Base-by-base conservation (phyloP, 257 asterid genomes). In the Catharanthus roseus region DNA sequence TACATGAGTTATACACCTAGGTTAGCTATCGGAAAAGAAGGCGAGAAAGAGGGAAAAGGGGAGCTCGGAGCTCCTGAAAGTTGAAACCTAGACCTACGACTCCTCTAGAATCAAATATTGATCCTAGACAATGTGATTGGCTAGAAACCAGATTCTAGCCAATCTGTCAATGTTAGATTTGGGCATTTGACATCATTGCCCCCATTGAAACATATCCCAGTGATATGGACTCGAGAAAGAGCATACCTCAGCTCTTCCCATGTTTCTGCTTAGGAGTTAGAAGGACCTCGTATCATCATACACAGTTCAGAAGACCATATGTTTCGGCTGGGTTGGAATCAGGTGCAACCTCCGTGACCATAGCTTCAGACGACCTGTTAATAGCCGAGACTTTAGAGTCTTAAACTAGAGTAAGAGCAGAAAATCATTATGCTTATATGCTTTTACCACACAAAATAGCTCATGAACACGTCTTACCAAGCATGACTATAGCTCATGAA, bases 281-380 rank as follows among this genome's bases (percentile, higher is more conserved):
- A 71, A 69, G 33, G 24, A 16, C 33, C 72, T 60, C 28, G 24
- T 72, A 68, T 76, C 31, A 72, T 69, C n/a, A 70, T 71, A 73
- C 39, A 64, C 41, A 70, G 65, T 42, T 60, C 66, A 71, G 50
- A 42, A 42, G 47, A 42, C 47, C 12, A 42, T 10, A 41, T 55
- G 26, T 73, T 69, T 55, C 34, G 42, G 26, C 68, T 70, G 55
- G 38, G 53, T n/a, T n/a, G 44, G 23, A 53, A 42, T 64, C 67
- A 71, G 54, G 41, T 18, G 69, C n/a, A 63, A 51, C 70, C 68
- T 38, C 31, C 65, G 75, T 71, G 72, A 44, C 68, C 61, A 65
- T 31, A 72, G 71, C 72, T 77, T 72, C 49, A 65, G 72, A 61
- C 70, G 62, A 77, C 84, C 82, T 80, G 79, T 75, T 42, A 28